phyloP scores from a whole-genome alignment of 768 basidiomycete genomes.

The Cystobasidium onofrii region DNA sequence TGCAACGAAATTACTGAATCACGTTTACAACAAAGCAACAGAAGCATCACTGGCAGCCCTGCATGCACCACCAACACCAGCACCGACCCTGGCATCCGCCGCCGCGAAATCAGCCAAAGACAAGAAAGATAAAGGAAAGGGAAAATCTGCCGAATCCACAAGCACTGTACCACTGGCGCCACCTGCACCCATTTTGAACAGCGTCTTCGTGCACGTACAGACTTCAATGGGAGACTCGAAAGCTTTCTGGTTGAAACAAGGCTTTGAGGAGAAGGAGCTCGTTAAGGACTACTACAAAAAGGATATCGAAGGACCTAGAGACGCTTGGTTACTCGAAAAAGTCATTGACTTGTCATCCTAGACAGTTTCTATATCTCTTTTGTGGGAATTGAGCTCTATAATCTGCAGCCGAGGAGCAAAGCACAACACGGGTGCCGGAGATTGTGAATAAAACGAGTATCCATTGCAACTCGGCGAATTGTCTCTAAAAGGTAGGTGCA shows the following conservation, averaged over 20 bases:
- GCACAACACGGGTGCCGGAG: no score
- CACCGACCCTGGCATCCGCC: background rate
- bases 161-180: background rate
- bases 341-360: background rate
- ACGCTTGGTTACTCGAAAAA: constrained; percentile 73
- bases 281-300: constrained; percentile 72
- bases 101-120: constrained; percentile 7
- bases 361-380: background rate
- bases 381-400: background rate
- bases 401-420: background rate
- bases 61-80: background rate
- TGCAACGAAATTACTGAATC: constrained; percentile 64
- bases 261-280: constrained; percentile 53
- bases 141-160: constrained; percentile 8
- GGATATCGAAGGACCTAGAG: constrained; percentile 64
- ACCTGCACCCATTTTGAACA: constrained; percentile 32
- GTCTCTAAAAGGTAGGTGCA: background rate
- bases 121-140: constrained; percentile 34
- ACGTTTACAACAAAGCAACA: constrained; percentile 51
- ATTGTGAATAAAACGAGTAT: no score
- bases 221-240: constrained; percentile 69
- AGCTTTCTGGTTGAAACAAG: constrained; percentile 73
- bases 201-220: constrained; percentile 76
- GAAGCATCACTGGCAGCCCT: constrained; percentile 31
- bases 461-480: background rate